Percentiles rank a stretch among this genome's conserved stretches.
These are phyloP conservation scores for Dioscorea alata DNA, from an alignment of 106 monocot genomes.

Conservation along the genomic window DNA sequence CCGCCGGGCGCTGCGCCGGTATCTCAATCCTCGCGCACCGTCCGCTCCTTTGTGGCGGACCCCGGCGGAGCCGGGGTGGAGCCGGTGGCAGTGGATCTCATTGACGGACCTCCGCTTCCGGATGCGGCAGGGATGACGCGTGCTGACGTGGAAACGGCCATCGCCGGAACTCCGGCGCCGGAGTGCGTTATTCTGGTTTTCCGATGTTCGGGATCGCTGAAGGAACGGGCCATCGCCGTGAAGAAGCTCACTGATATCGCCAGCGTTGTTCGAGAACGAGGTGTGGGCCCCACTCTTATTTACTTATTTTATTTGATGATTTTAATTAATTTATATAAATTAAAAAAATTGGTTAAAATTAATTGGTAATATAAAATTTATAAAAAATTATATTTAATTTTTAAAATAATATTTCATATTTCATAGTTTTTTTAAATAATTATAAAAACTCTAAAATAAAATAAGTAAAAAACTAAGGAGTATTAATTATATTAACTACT, in stretches of 20 bases:
- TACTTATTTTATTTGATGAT: background rate
- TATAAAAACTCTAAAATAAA: too few species aligned
- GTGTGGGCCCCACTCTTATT: conserved; percentile 7
- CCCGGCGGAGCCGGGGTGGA: conserved; percentile 14
- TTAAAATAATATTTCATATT: too few species aligned
- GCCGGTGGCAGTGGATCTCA: conserved; percentile 31
- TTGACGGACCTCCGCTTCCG: conserved; percentile 45
- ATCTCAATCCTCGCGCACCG: conserved; percentile 7
- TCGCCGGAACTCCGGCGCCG: conserved; percentile 1
- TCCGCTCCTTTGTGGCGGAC: conserved; percentile 5
- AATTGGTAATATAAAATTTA: too few species aligned
- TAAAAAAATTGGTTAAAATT: too few species aligned
- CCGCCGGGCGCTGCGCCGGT: conserved; percentile 20
- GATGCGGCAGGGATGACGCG: conserved; percentile 22
- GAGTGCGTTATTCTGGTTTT: conserved; percentile 69
- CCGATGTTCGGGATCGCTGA: conserved; percentile 21
- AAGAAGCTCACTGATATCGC: conserved; percentile 43
- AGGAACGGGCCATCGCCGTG: conserved; percentile 22
- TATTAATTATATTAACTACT: too few species aligned
- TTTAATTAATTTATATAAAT: too few species aligned
- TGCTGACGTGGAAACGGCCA: conserved; percentile 32
- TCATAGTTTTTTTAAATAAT: too few species aligned
- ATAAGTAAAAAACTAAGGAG: too few species aligned
- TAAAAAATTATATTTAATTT: too few species aligned
- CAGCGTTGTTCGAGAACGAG: conserved; percentile 32